Conservation (phyloP, 2,329 filamentous ascomycete species). For the Hypoxylon sp. region DNA sequence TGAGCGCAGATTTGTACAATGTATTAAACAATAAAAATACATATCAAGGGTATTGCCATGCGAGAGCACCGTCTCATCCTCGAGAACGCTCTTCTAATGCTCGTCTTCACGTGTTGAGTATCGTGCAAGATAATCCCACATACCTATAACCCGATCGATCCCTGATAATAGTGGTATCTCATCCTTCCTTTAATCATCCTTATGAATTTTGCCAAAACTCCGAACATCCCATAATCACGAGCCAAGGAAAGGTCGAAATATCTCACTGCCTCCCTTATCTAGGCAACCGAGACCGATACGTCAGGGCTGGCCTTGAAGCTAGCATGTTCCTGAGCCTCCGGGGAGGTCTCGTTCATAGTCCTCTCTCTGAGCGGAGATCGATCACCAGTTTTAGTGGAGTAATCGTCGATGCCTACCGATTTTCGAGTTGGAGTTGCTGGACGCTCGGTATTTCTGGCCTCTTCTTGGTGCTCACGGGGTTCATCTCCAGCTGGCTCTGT, state of each 20-base stretch:
- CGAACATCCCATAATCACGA: conserved; percentile 45
- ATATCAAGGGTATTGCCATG: conserved; percentile 50
- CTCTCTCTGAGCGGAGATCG: conserved; percentile 36
- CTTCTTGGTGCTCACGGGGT: not conserved
- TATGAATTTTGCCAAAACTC: conserved; percentile 44
- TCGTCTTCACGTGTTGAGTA: conserved; percentile 31
- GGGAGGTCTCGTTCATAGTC: conserved; percentile 11
- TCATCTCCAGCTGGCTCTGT: conserved; percentile 10
- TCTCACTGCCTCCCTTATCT: conserved; percentile 2
- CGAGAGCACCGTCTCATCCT: conserved; percentile 29
- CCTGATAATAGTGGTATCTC: conserved; percentile 48
- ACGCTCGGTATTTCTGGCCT: conserved; percentile 7
- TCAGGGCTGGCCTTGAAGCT: conserved; percentile 34
- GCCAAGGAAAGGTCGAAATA: conserved; percentile 33
- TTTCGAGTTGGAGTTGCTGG: conserved; percentile 25
- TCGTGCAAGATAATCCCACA: conserved; percentile 31
- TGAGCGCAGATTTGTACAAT: conserved; percentile 46
- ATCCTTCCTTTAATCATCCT: conserved; percentile 33
- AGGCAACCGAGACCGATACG: conserved; percentile 44
- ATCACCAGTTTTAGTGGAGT: conserved; percentile 31
- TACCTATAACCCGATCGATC: conserved; percentile 44
- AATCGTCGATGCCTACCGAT: conserved; percentile 10
- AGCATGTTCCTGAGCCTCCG: conserved; percentile 31
- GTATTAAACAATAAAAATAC: conserved; percentile 48
- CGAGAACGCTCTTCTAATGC: conserved; percentile 35